These are phyloP conservation scores for Lactarius trivialis DNA, from an alignment of 768 basidiomycete species.

Conservation along the genomic window DNA sequence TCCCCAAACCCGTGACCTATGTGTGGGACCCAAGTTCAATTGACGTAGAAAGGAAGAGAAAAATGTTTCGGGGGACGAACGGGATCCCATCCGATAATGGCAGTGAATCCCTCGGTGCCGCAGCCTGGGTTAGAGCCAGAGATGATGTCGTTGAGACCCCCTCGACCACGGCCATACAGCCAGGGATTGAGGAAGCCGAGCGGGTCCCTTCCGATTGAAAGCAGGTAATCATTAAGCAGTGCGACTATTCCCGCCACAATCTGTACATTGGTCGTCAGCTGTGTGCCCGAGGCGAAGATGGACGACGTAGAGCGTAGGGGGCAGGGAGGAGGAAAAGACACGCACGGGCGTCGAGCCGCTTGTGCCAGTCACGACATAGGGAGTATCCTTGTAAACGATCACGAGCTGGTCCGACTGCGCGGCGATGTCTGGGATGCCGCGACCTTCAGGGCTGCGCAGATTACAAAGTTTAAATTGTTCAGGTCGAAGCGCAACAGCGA, in stretches of 20 bases:
- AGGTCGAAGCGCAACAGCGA: too few relatives aligned
- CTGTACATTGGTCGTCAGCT: neutral
- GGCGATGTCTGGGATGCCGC: too few relatives aligned
- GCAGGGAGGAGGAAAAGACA: neutral
- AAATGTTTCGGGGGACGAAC: neutral
- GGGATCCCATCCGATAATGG: neutral
- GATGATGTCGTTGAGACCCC: neutral
- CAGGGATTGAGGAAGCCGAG: neutral
- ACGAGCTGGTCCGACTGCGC: too few relatives aligned
- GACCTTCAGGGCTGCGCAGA: too few relatives aligned
- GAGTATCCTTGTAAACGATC: too few relatives aligned
- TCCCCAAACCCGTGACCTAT: neutral
- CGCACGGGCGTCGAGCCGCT: neutral
- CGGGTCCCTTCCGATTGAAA: neutral
- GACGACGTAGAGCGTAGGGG: neutral
- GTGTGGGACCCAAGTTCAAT: neutral
- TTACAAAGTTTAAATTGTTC: too few relatives aligned
- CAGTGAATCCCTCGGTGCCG: neutral
- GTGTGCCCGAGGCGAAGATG: neutral
- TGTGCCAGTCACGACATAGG: neutral
- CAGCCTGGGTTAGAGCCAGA: neutral
- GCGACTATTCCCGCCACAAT: neutral
- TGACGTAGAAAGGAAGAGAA: neutral
- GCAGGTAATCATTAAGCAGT: neutral
- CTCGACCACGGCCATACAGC: neutral